These are phyloP conservation scores for Fusarium tuaranense DNA, from an alignment of 2,329 filamentous ascomycete genomes.

Conservation along the genomic window DNA sequence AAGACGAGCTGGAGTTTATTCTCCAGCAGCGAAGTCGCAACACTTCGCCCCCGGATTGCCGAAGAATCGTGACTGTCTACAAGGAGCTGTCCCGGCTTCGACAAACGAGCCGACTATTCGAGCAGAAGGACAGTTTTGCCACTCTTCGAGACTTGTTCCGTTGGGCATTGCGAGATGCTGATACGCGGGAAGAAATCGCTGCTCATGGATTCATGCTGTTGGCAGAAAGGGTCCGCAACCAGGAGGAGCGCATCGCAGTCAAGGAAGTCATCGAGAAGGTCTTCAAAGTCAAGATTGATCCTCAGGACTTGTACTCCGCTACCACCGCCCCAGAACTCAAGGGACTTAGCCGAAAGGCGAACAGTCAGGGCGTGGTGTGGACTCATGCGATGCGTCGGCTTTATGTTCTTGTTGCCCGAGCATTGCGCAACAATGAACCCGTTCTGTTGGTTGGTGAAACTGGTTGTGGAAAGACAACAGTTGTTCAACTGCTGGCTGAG, in stretches of 20 bases:
- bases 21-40: constrained; percentile 87
- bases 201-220: constrained; percentile 96
- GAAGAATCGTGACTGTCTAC: constrained; percentile 92
- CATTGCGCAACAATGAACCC: constrained; percentile 90
- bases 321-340: constrained; percentile 67
- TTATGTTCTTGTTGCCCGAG: constrained; percentile 88
- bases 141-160: constrained; percentile 95
- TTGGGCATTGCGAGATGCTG: constrained; percentile 89
- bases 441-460: constrained; percentile 96
- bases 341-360: constrained; percentile 58
- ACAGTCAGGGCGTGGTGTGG: constrained; percentile 83
- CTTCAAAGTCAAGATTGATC: constrained; percentile 87
- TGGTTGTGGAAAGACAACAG: constrained; percentile 96
- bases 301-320: constrained; percentile 77
- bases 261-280: constrained; percentile 90
- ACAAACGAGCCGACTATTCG: constrained; percentile 91
- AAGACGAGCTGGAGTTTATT: constrained; percentile 92
- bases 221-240: constrained; percentile 92
- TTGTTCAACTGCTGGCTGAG: constrained; percentile 91
- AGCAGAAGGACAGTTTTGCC: constrained; percentile 97
- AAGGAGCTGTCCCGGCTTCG: constrained; percentile 90
- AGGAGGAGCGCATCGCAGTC: constrained; percentile 85
- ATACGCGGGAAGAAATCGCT: constrained; percentile 89
- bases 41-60: constrained; percentile 90
- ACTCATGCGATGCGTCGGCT: constrained; percentile 93